These are phyloP conservation scores for Dendrocalamus latiflorus DNA, from an alignment of 202 grass and related monocot genomes.

Conservation along the genomic window DNA sequence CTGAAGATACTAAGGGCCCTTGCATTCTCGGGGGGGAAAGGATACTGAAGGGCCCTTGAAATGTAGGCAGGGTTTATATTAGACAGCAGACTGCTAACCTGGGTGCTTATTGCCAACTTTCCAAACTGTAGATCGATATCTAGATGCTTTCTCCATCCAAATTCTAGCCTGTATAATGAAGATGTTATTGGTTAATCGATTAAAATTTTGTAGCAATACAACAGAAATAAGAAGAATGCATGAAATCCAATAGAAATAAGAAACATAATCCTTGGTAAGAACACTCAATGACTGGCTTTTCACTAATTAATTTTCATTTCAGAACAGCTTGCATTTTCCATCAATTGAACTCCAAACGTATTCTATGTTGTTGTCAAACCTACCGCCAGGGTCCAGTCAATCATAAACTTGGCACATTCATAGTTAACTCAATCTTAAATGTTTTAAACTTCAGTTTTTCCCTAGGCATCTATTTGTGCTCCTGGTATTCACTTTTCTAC, in stretches of 20 bases:
- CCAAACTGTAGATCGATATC: conserved; percentile 85
- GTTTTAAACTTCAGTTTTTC: neutral
- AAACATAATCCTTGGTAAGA: neutral
- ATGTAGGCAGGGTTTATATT: neutral
- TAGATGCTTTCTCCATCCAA: conserved; percentile 94
- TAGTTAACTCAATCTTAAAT: neutral
- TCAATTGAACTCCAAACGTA: neutral
- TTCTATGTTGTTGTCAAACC: neutral
- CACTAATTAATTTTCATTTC: neutral
- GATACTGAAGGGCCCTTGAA: neutral
- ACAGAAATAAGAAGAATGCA: neutral
- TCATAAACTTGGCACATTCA: neutral
- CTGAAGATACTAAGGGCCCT: neutral
- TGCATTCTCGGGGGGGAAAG: neutral
- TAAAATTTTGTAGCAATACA: neutral
- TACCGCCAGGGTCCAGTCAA: neutral
- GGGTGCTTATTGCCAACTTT: conserved; percentile 86
- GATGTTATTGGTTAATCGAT: neutral
- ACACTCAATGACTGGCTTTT: neutral
- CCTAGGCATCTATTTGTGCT: neutral
- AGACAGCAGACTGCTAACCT: conserved; percentile 41
- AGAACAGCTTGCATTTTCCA: neutral
- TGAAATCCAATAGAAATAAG: neutral
- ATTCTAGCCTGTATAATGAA: conserved; percentile 54
- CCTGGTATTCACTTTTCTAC: neutral